Evolutionary conservation across 164 flowering plant genomes (phyloP), one percentile per base, ranked within the genome.

Genomic region (Euptelea pleiosperma): DNA sequence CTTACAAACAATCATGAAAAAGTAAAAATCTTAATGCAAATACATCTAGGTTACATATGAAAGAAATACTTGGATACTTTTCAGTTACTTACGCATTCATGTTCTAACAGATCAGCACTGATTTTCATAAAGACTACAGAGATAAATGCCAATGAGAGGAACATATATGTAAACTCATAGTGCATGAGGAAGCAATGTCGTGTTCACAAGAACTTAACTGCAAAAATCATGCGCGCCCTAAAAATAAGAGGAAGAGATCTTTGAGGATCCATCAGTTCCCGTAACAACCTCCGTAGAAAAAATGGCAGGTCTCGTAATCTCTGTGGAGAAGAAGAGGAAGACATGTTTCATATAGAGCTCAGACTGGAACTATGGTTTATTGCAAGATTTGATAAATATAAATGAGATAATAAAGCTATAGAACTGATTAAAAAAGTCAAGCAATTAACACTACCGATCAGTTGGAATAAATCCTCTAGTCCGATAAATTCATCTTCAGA

Each of bases 261-360:
- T 52, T 76, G 87, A 41, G 96, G 98, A 79, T 87, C 82, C 77
- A 72, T 60, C 62, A 91, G 47, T 57, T 89, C 98, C 24, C 95
- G 78, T 22, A 73, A 16, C 73, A 91, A 60, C 74, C 98, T 83
- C 60, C 80, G 69, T 0, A 87, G 70, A 35, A 85, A 73, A 73
- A 91, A 89, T n/a, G 96, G 98, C 65, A 91, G 80, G 69, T 91
- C 98, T 58, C 76, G 82, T 77, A 85, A 16, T 68, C 84, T 81
- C 98, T 88, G 83, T 36, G 26, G 9, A 70, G 49, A 64, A 61
- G 44, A 73, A 40, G 50, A 57, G 15, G 47, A 49, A 48, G 34
- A 24, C 33, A 64, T 34, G 18, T 40, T 26, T 46, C 41, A 62
- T 14, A 19, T 50, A 39, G 19, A 46, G 41, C 33, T 41, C 19